Evolutionary conservation across 148 eudicot species (phyloP), one percentile per base, ranked within the genome.

Genomic region (Limonium bicolor): DNA sequence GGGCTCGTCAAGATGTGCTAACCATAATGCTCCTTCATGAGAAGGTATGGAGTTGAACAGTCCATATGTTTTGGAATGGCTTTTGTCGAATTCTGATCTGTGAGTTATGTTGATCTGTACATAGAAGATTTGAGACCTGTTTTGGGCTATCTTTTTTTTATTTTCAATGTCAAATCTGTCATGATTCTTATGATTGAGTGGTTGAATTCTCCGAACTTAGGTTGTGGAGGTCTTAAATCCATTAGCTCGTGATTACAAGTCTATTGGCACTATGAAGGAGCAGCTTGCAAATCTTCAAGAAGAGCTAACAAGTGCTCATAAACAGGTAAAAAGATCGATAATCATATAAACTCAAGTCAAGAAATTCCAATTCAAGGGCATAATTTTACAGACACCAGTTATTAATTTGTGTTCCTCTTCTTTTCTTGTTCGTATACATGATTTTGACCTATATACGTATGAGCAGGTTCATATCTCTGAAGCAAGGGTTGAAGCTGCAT

Each of bases 211-310:
- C 7, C 53, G 27, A 33, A 27, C 69, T 60, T 58, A 83, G 97
- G 97, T 80, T 37, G 97, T 88, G 16, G 97, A 84, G 38, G 97
- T 80, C 36, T 49, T 88, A 39, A 88, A 88, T 56, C 97, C 97
- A 56, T 68, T 80, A 44, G 97, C 95, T 0, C 94, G 95, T 22
- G 97, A 88, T 2, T 80, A 64, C 43, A 88, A 88, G 66, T 88
- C 97, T 6, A 58, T 84, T 50, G 93, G 93, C 24, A 80, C 97
- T 5, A 9, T 90, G 68, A 84, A 71, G 68, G 80, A 75, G 66
- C 93, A 84, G 30, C 76, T 90, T 10, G 87, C 79, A n/a, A 95
- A 64, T 48, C 57, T 90, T 49, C 95, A 88, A 50, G 77, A 68
- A 38, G 95, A 83, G 73, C 84, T 84, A 21, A 58, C 82, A 54